phyloP scores from a whole-genome alignment of 352 stramenopile genomes.

The Globisporangium middletonii region DNA sequence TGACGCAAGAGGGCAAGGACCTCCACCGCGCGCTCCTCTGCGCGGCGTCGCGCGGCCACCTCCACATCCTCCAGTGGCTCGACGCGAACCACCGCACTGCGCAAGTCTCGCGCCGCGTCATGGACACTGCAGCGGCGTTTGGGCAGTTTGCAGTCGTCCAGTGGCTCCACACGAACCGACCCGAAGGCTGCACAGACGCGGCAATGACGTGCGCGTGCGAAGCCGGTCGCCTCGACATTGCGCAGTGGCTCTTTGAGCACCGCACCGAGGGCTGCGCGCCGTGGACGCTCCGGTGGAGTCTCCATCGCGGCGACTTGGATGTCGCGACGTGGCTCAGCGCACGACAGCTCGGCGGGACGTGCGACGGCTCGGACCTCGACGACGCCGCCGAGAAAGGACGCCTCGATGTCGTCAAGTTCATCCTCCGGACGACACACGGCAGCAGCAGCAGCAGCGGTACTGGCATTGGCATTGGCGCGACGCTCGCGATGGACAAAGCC shows the following conservation, averaged over 20 bases:
- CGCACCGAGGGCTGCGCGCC: conserved; percentile 13
- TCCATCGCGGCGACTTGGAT: conserved; percentile 7
- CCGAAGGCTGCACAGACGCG: conserved; percentile 11
- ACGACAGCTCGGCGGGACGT: conserved; percentile 4
- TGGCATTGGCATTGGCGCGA: conserved; percentile 3
- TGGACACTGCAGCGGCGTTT: conserved; percentile 27
- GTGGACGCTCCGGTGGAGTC: conserved; percentile 14
- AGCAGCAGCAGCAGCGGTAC: conserved; percentile 1
- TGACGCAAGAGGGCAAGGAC: conserved; percentile 2
- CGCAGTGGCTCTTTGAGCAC: conserved; percentile 16
- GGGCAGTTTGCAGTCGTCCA: conserved; percentile 20
- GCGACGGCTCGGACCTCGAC: conserved; percentile 15
- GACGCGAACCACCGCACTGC: conserved; percentile 8
- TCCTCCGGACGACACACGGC: conserved; percentile 10
- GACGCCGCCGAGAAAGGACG: conserved; percentile 21
- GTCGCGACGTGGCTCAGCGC: conserved; percentile 9
- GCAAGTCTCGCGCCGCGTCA: conserved; percentile 14
- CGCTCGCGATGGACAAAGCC: conserved; percentile 25
- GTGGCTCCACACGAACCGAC: conserved; percentile 20
- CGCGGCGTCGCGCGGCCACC: conserved; percentile 10
- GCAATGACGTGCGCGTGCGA: conserved; percentile 15
- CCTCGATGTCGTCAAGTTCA: conserved; percentile 20
- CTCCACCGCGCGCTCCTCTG: conserved; percentile 14
- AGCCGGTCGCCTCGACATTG: conserved; percentile 17
- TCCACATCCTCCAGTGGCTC: conserved; percentile 22